Conservation (phyloP, 768 basidiomycete species). For the Suillus hirtellus region DNA sequence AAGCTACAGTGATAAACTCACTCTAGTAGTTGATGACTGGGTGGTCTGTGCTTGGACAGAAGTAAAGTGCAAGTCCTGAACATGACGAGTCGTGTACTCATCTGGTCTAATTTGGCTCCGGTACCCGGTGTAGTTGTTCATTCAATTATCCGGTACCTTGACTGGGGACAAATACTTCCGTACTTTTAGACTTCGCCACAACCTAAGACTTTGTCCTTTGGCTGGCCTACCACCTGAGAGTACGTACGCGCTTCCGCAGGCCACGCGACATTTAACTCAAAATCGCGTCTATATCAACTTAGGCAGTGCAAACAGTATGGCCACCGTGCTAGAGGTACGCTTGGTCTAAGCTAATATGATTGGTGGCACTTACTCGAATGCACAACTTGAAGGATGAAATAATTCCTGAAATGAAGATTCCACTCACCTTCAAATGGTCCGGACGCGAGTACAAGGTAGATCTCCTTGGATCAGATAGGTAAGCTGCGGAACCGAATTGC, state of each 20-base stretch:
- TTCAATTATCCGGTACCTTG: not conserved
- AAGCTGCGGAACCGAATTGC: conserved; percentile 10
- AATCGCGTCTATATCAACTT: not conserved
- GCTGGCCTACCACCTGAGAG: not conserved
- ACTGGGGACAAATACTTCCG: not conserved
- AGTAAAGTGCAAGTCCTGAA: not conserved
- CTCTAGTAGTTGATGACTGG: not conserved
- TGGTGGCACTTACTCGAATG: not conserved
- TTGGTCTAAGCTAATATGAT: not conserved
- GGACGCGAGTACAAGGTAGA: conserved; percentile 65
- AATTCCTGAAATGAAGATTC: conserved; percentile 46
- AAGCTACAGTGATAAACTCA: not conserved
- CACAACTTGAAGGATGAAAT: conserved; percentile 4
- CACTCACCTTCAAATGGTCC: conserved; percentile 70
- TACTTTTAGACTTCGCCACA: not conserved
- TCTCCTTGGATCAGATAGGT: conserved; percentile 81
- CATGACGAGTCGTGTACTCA: not conserved
- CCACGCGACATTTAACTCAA: not conserved
- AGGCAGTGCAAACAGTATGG: conserved; percentile 2
- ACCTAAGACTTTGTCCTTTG: not conserved
- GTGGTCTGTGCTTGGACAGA: not conserved
- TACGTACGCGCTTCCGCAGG: not conserved
- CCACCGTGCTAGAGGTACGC: conserved; percentile 1
- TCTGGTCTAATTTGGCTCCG: not conserved
- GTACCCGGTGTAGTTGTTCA: not conserved